Evolutionary conservation across 805 yeast genomes (phyloP).

Genomic region (Suhomyces vadensis): DNA sequence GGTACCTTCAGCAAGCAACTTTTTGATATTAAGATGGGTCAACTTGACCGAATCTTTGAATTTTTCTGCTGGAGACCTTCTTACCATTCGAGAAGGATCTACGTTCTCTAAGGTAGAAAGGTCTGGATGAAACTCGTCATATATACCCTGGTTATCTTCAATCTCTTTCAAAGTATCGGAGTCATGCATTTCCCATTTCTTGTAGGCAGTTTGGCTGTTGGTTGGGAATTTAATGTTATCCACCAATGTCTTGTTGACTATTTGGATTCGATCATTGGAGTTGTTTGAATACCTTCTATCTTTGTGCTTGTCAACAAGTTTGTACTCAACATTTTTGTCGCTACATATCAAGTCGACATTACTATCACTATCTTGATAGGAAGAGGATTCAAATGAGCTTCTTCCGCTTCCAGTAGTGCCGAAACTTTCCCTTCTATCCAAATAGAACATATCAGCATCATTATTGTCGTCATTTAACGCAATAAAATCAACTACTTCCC

Average conservation of each 20-base stretch:
- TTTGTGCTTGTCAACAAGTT: constrained; percentile 9
- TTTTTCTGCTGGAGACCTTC: constrained; percentile 35
- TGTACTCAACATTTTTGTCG: constrained; percentile 14
- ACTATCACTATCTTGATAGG: not conserved
- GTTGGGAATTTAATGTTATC: constrained; percentile 16
- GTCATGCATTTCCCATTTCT: constrained; percentile 33
- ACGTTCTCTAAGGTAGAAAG: constrained; percentile 17
- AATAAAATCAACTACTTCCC: not conserved
- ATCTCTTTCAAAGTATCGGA: constrained; percentile 13
- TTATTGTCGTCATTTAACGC: constrained; percentile 2
- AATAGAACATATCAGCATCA: constrained; percentile 14
- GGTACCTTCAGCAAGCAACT: constrained; percentile 24
- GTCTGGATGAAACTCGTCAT: constrained; percentile 11
- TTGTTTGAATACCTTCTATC: constrained; percentile 18
- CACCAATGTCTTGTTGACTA: not conserved
- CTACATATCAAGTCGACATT: not conserved
- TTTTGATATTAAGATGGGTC: constrained; percentile 20
- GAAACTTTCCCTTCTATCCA: constrained; percentile 9
- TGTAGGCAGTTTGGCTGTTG: constrained; percentile 30
- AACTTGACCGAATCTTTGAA: constrained; percentile 36
- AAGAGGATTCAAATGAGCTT: not conserved
- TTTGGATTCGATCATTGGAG: constrained; percentile 3
- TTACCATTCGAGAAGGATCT: constrained; percentile 20
- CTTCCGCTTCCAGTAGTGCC: constrained; percentile 4
- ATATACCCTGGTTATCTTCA: constrained; percentile 5